Evolutionary conservation across 2,329 filamentous ascomycete species (phyloP).

Genomic region (Ophiostoma himal-ulmi): DNA sequence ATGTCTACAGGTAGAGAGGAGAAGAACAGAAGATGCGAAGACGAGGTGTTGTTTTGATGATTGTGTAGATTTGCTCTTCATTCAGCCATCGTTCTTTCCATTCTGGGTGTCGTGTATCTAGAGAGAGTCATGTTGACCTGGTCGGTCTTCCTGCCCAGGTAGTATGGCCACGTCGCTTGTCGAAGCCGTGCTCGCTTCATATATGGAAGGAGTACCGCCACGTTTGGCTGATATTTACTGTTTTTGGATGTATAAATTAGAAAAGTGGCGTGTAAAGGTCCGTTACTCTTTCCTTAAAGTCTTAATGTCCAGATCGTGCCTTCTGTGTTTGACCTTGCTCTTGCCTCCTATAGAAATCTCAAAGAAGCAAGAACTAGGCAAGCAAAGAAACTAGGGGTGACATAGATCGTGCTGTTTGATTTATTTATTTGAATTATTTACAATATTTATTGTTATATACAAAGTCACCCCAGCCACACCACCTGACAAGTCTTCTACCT

Average conservation of each 20-base stretch:
- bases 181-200: background rate
- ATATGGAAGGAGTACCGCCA: background rate
- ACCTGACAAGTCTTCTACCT: no score
- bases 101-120: background rate
- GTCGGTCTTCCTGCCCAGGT: background rate
- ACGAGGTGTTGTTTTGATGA: background rate
- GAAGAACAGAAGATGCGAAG: background rate
- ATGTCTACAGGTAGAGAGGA: background rate
- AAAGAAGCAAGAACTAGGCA: background rate
- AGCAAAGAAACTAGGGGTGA: background rate
- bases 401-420: background rate
- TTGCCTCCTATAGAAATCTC: background rate
- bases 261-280: background rate
- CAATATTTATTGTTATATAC: no score
- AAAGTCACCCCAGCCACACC: no score
- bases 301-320: background rate
- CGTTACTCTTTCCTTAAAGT: background rate
- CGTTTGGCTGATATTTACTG: background rate
- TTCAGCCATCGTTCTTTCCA: background rate
- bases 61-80: background rate
- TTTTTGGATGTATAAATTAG: background rate
- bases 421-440: background rate
- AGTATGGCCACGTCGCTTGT: constrained; percentile 1
- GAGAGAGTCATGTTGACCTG: background rate
- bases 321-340: background rate